Conservation (phyloP, 2,329 filamentous ascomycete genomes). For the Ophiocordyceps sinensis region DNA sequence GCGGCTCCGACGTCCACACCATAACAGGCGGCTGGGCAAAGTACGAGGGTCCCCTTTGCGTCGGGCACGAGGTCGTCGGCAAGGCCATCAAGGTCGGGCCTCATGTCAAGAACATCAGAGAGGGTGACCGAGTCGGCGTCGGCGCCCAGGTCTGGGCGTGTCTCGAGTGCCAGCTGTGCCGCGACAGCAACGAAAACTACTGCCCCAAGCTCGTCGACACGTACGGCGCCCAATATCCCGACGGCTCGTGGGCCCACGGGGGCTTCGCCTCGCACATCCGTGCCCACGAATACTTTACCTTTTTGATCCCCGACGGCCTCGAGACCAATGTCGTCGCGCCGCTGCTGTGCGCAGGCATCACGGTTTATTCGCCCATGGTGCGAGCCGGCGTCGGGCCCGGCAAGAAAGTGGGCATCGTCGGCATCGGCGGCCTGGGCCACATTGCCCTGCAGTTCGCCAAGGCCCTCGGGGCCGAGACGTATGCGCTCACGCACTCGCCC, state of each 20-base stretch:
- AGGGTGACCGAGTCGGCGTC: constrained; percentile 51
- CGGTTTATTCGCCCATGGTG: constrained; percentile 54
- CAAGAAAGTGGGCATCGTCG: constrained; percentile 56
- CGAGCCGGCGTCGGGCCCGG: constrained; percentile 55
- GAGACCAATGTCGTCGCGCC: constrained; percentile 41
- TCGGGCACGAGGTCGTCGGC: constrained; percentile 46
- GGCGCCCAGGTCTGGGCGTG: constrained; percentile 47
- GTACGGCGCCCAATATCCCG: constrained; percentile 40
- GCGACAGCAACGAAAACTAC: constrained; percentile 34
- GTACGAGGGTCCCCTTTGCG: constrained; percentile 30
- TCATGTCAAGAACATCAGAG: constrained; percentile 30
- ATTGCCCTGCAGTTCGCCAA: constrained; percentile 57
- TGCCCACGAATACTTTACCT: constrained; percentile 41
- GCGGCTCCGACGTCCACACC: constrained; percentile 46
- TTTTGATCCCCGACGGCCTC: constrained; percentile 41
- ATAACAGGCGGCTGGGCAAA: constrained; percentile 42
- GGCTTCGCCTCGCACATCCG: constrained; percentile 39
- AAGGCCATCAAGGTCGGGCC: constrained; percentile 33
- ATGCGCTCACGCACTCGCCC: constrained; percentile 46
- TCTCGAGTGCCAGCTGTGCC: constrained; percentile 32
- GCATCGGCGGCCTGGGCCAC: constrained; percentile 61
- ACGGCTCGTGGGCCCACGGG: constrained; percentile 50
- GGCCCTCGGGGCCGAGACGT: constrained; percentile 53
- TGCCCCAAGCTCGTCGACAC: constrained; percentile 36
- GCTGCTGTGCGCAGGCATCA: constrained; percentile 67